Evolutionary conservation across 2,329 filamentous ascomycete genomes (phyloP), one percentile per base, ranked within the genome.

Genomic region (Berkeleyomyces basicola): DNA sequence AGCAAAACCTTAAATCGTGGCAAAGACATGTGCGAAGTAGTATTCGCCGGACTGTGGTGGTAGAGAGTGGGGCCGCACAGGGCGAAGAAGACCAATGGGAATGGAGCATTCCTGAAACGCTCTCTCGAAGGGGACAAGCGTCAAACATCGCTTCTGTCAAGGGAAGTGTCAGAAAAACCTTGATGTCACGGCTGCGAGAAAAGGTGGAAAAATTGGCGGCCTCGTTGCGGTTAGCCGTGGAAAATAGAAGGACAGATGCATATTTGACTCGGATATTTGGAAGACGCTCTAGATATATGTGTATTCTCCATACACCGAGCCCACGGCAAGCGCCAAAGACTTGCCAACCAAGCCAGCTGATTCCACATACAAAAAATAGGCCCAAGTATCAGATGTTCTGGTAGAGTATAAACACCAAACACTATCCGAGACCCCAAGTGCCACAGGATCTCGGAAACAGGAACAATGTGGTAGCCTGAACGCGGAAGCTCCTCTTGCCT

Each of bases 371-470:
- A 4, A 11, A 9, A 44, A 9, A 9, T 36, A n/a, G 49, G 33
- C 11, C 49, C 14, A 23, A 53, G 23, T 7, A 31, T 14, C 4
- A 31, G 40, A 43, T 14, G n/a, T 14, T 31, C 47, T 23, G 42
- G 4, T 3, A 42, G 40, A 43, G n/a, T 59, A 44, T 36, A 64
- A 64, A 64, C 59, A 69, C 71, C 70, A 77, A 78, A 79, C 77
- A 73, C 73, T 66, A 76, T 69, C 70, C 76, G 76, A 79, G 77
- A 79, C 77, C 72, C 66, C 69, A 74, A 40, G 73, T 78, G 77
- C 75, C 74, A 77, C 77, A 77, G 68, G 67, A 64, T 55, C 11
- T 39, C 59, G 33, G 37, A 55, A 55, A 55, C 33, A 16, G 33
- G 7, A 10, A 39, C 31, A 55, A 55, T 39, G 33, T 55, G 49